A percentile compares a stretch with the other conserved stretches of the same genome.
Evolutionary conservation across 2,329 filamentous ascomycete species (phyloP).

Genomic region (Cordyceps pruinosa): DNA sequence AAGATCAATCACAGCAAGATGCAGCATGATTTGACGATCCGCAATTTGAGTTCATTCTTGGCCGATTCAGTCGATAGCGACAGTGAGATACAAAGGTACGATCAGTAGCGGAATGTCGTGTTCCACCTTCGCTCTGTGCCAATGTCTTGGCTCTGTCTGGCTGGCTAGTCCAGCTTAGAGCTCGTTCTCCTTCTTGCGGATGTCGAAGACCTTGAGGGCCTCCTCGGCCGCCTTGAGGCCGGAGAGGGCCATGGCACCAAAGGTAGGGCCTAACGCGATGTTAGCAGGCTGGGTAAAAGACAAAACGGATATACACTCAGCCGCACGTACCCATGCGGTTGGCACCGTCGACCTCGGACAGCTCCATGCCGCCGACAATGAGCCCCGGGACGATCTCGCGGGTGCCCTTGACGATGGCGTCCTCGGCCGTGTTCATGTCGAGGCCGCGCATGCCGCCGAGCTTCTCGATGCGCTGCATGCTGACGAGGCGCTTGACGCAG

Average conservation of each 20-base stretch:
- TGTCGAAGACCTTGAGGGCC: conserved; percentile 68
- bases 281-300: conserved; percentile 41
- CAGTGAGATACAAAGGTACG: conserved; percentile 2
- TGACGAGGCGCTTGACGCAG: conserved; percentile 81
- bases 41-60: not conserved
- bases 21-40: not conserved
- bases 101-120: not conserved
- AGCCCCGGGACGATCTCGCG: conserved; percentile 81
- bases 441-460: conserved; percentile 88
- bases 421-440: conserved; percentile 87
- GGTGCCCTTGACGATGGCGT: conserved; percentile 88
- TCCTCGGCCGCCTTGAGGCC: conserved; percentile 91
- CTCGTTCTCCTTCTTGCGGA: conserved; percentile 71
- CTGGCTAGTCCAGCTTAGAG: conserved; percentile 30
- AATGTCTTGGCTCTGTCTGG: not conserved
- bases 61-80: not conserved
- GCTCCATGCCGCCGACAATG: conserved; percentile 92
- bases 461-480: conserved; percentile 76
- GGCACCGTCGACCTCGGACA: conserved; percentile 82
- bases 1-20: not conserved
- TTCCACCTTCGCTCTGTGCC: not conserved
- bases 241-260: conserved; percentile 80
- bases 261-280: conserved; percentile 54
- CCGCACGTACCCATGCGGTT: conserved; percentile 70
- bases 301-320: not conserved